Conservation (phyloP, 1,284 basidiomycete species). For the Vanrija pseudolonga region DNA sequence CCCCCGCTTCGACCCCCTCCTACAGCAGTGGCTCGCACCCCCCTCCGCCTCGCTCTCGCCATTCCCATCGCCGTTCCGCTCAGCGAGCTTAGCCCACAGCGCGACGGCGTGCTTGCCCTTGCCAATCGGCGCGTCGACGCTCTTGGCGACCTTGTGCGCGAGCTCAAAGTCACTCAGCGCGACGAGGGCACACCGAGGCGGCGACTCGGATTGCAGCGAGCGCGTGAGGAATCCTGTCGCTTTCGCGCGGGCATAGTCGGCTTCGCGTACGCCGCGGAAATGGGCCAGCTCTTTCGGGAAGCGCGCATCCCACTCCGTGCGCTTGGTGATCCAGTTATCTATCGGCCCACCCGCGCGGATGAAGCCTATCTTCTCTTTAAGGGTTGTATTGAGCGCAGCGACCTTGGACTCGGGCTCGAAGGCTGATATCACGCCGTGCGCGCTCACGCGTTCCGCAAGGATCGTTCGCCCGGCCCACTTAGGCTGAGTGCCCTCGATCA, state of each 20-base stretch:
- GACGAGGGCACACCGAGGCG: slow-evolving; percentile 40
- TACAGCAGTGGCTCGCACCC: too few relatives aligned
- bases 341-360: slow-evolving; percentile 42
- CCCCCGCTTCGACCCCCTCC: too few relatives aligned
- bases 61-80: slow-evolving; percentile 29
- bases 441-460: slow-evolving; percentile 83
- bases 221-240: slow-evolving; percentile 43
- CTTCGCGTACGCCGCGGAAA: slow-evolving; percentile 28
- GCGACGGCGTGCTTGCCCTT: slow-evolving; percentile 33
- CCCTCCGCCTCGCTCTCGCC: slow-evolving; percentile 26
- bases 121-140: slow-evolving; percentile 40
- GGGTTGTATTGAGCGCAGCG: slow-evolving; percentile 32
- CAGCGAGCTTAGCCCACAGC: slow-evolving; percentile 30
- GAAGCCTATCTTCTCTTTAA: slow-evolving; percentile 35
- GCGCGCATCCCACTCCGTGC: slow-evolving; percentile 41
- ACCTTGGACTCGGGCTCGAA: slow-evolving; percentile 65
- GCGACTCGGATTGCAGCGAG: slow-evolving; percentile 33
- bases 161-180: slow-evolving; percentile 31
- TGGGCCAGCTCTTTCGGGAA: slow-evolving; percentile 32
- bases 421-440: slow-evolving; percentile 68
- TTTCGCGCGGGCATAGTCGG: slow-evolving; percentile 33
- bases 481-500: slow-evolving; percentile 38
- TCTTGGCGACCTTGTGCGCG: slow-evolving; percentile 38
- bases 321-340: slow-evolving; percentile 40
- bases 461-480: slow-evolving; percentile 49